Evolutionary conservation across 2,329 filamentous ascomycete genomes (phyloP), one percentile per base, ranked within the genome.

Genomic region (Mycosphaerella arachidis): DNA sequence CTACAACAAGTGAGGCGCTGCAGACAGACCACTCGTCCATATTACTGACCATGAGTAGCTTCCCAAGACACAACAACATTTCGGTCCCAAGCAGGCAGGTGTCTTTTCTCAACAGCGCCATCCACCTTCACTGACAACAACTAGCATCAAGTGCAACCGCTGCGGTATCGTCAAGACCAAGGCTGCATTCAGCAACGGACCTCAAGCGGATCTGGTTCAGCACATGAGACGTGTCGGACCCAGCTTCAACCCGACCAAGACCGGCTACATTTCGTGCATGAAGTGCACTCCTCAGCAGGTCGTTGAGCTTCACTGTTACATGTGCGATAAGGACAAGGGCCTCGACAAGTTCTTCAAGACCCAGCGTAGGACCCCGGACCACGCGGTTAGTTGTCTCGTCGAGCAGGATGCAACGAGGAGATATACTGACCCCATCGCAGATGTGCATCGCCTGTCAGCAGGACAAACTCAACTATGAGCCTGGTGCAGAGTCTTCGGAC

Each of bases 221-320:
- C 45, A 55, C 35, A 56, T 46, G 53, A 27, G 50, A 35, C 29
- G 37, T 24, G 30, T 45, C 20, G 51, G 43, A 1, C 12, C 30
- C 4, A 20, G 18, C n/a, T 57, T 58, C 56, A 31, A 53, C 31
- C 18, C 56, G 18, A 33, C n/a, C 46, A 45, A 43, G 31, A 24
- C n/a, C 16, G 29, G 3, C 20, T 48, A 48, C 35, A 46, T 58
- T 37, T 5, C 24, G 10, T 72, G 70, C 61, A 63, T 61, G 8
- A 20, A 24, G 3, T 71, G 69, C 61, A 63, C 59, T 13, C 59
- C 57, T 1, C 51, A 51, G 13, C 67, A 67, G 50, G 43, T 58
- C 16, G 58, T 64, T 48, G 69, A 71, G 60, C 56, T 70, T 33
- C 43, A 62, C 13, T 72, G 70, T 64, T 55, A 56, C 59, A 48